Evolutionary conservation across 1,284 basidiomycete species (phyloP).

Genomic region (Ceratobasidium sp.): DNA sequence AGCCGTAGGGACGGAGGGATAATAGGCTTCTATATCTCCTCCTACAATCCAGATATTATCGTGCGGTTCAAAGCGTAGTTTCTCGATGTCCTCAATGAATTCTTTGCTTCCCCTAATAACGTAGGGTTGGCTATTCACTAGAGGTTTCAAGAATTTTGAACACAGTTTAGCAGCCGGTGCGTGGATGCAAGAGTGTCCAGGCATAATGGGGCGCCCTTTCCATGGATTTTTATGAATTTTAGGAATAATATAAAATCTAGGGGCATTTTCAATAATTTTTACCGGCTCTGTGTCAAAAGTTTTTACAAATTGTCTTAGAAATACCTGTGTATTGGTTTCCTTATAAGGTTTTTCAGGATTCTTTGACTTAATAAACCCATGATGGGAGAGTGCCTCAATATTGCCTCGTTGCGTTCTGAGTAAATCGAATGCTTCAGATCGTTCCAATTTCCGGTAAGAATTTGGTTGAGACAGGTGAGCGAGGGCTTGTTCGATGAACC

Average conservation of each 20-base stretch:
- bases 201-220: conserved; percentile 58
- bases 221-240: conserved; percentile 60
- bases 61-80: conserved; percentile 47
- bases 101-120: conserved; percentile 58
- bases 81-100: conserved; percentile 54
- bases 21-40: conserved; percentile 59
- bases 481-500: no score
- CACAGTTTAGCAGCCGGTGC: conserved; percentile 58
- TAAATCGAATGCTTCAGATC: no score
- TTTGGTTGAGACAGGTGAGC: no score
- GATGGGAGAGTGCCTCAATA: no score
- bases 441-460: no score
- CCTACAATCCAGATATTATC: conserved; percentile 52
- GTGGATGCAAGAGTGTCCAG: conserved; percentile 57
- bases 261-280: no score
- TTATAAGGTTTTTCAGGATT: background rate
- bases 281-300: no score
- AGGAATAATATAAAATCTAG: conserved; percentile 58
- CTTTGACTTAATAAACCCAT: no score
- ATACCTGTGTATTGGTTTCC: no score
- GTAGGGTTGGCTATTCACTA: conserved; percentile 53
- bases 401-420: no score
- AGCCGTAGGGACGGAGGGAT: conserved; percentile 54
- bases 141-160: conserved; percentile 57
- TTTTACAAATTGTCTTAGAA: no score